Conservation (phyloP, 495 filamentous ascomycete genomes). For the Neohortaea acidophila region DNA sequence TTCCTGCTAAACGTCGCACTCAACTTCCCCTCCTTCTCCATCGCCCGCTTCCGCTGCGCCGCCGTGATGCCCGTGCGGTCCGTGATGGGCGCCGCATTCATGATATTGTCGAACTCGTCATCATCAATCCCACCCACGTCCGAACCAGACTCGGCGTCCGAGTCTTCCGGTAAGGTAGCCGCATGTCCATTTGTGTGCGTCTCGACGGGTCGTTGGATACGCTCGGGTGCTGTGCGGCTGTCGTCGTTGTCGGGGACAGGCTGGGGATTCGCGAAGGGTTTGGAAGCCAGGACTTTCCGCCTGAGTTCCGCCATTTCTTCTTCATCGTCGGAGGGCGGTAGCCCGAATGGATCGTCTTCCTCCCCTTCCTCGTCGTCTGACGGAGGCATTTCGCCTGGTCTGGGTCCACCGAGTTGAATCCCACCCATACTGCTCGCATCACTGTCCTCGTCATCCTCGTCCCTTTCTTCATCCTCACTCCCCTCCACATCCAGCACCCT, state of each 20-base stretch:
- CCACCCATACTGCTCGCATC: conserved; percentile 29
- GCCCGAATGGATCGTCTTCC: conserved; percentile 48
- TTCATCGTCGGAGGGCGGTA: conserved; percentile 67
- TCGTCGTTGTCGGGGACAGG: conserved; percentile 33
- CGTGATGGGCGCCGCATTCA: conserved; percentile 71
- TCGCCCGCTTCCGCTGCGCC: conserved; percentile 33
- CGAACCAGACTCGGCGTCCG: conserved; percentile 47
- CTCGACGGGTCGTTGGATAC: conserved; percentile 25
- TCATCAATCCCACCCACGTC: conserved; percentile 17
- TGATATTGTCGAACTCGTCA: conserved; percentile 69
- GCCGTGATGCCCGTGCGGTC: conserved; percentile 63
- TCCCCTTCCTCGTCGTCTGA: conserved; percentile 32
- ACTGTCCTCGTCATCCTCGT: conserved; percentile 25
- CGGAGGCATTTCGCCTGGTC: conserved; percentile 30
- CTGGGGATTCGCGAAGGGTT: conserved; percentile 59
- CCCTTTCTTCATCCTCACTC: conserved; percentile 39
- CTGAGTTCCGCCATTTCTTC: conserved; percentile 87
- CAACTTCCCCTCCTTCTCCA: conserved; percentile 26
- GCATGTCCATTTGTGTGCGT: too few relatives aligned
- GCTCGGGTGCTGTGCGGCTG: conserved; percentile 26
- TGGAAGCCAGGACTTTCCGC: conserved; percentile 68
- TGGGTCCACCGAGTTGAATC: conserved; percentile 37
- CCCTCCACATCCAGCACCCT: conserved; percentile 36
- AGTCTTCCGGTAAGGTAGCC: conserved; percentile 31
- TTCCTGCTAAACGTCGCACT: conserved; percentile 50